Base-by-base conservation (phyloP, 495 filamentous ascomycete species). In the Hypoxylon crocopeplum region DNA sequence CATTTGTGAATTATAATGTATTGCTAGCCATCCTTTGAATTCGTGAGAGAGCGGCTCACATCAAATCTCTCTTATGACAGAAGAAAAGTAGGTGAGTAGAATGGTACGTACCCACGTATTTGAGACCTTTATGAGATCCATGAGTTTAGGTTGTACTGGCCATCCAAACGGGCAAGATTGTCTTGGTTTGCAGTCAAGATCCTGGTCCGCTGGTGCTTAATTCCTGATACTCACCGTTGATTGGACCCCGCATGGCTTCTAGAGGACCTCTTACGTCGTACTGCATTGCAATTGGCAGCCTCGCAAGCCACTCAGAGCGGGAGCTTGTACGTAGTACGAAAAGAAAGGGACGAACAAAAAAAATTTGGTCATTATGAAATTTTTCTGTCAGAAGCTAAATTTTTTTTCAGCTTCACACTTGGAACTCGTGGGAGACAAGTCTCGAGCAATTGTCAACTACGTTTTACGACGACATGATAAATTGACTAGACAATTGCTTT, bases 261-360 rank as follows among this genome's bases (percentile, higher is more conserved):
- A 29, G 17, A 53, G n/a, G 60, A 32, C 1, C 49, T 53, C 61
- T 59, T 64, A 64, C 49, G 61, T 64, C 32, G 61, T 32, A 64
- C 25, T 50, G 48, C 45, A 38, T 59, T 64, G 33, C 45, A 47
- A 59, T 64, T 59, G 50, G 61, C 25, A 64, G 39, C 42, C 36
- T 41, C 41, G 42, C 53, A 48, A 54, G 42, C 62, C 59, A 56
- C 50, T 52, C 20, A 48, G 45, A 64, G 64, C 24, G 59, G 64
- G 59, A 64, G 44, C 53, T 59, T 63, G 41, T 59, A 52, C 30
- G 39, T 58, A 57, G 56, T 53, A 65, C 52, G 45, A 64, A 57
- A 60, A 27, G 20, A 45, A 32, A 51, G 22, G 29, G 27, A 53
- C 47, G 41, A 44, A 48, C 48, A 27, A 53, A 47, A 62, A 53